Base-by-base conservation (phyloP, 345 rosid species). In the Arabidopsis arenosa region DNA sequence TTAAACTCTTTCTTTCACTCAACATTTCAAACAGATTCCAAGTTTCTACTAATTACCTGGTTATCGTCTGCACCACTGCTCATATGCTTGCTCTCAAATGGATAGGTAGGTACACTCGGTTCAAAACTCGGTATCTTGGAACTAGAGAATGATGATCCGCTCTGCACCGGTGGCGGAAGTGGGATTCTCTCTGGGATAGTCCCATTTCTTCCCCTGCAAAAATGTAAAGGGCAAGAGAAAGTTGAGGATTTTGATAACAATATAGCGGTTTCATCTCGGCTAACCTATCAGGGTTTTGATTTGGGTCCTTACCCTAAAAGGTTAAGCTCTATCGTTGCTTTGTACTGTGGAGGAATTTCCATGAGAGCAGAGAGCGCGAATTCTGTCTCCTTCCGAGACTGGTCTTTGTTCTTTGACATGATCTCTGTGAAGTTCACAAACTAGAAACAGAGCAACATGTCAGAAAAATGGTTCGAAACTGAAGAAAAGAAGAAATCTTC, bases 311-410 rank as follows among this genome's bases (percentile, higher is more conserved):
- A 93, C 99, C 99, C 99, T 67, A 96, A 70, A 41, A 96, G 71
- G 60, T 82, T 85, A 73, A 88, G 92, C 79, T 96, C 99, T 44
- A 89, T 80, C 1, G 97, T 89, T 40, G 99, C 99, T 79, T 88
- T 93, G 75, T 95, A 93, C 79, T 95, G 98, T 69, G 89, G 70
- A 55, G 99, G 99, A 68, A 96, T 85, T 69, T 96, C 98, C 99
- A 96, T 96, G 83, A 96, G 84, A 41, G 99, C 88, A 65, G 98
- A 67, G 14, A 96, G 92, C 18, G 99, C 94, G 61, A 93, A 96
- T 60, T 93, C 95, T 17, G 93, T 82, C 84, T 96, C 99, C 84
- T 87, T 96, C 45, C 92, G 85, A 4, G 84, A 66, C 68, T 66
- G 74, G 13, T 84, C 66, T 65, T 70, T 81, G 80, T 83, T 87